phyloP scores from a whole-genome alignment of 2,329 filamentous ascomycete species.

The Diatrype stigma region DNA sequence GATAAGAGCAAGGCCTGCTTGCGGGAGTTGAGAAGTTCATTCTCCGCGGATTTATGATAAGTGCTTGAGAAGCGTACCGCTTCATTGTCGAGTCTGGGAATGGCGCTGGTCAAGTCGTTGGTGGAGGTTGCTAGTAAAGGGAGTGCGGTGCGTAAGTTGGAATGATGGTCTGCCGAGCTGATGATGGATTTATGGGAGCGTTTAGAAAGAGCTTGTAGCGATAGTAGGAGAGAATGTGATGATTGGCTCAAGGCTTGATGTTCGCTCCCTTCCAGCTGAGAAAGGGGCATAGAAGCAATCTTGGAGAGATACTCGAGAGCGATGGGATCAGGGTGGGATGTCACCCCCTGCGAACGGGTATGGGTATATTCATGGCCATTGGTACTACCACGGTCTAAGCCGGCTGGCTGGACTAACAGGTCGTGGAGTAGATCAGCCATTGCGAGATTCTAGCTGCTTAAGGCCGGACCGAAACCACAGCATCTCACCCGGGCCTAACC shows the following conservation, averaged over 20 bases:
- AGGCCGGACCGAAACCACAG: background rate
- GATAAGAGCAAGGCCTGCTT: slow-evolving; percentile 77
- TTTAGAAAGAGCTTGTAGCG: slow-evolving; percentile 83
- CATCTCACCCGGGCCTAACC: background rate
- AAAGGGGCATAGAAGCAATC: slow-evolving; percentile 71
- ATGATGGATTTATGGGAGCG: slow-evolving; percentile 84
- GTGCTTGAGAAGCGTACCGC: slow-evolving; percentile 77
- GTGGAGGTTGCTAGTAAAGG: slow-evolving; percentile 64
- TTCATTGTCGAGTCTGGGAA: slow-evolving; percentile 75
- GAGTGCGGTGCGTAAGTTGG: slow-evolving; percentile 68
- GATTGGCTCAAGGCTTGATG: slow-evolving; percentile 75
- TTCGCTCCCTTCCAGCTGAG: slow-evolving; percentile 69
- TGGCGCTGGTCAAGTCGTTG: slow-evolving; percentile 61
- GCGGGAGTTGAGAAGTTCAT: slow-evolving; percentile 66
- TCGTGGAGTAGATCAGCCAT: slow-evolving; percentile 76
- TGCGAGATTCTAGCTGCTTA: slow-evolving; percentile 5
- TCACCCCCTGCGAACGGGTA: slow-evolving; percentile 37
- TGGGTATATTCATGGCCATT: background rate
- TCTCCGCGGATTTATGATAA: slow-evolving; percentile 71
- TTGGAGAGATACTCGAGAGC: slow-evolving; percentile 70
- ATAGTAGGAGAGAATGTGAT: slow-evolving; percentile 74
- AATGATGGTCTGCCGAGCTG: slow-evolving; percentile 71
- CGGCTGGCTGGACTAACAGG: slow-evolving; percentile 57
- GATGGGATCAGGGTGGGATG: slow-evolving; percentile 43
- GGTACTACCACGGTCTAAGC: background rate